Conservation (phyloP, 1,284 basidiomycete species). For the Cronartium ribicola region DNA sequence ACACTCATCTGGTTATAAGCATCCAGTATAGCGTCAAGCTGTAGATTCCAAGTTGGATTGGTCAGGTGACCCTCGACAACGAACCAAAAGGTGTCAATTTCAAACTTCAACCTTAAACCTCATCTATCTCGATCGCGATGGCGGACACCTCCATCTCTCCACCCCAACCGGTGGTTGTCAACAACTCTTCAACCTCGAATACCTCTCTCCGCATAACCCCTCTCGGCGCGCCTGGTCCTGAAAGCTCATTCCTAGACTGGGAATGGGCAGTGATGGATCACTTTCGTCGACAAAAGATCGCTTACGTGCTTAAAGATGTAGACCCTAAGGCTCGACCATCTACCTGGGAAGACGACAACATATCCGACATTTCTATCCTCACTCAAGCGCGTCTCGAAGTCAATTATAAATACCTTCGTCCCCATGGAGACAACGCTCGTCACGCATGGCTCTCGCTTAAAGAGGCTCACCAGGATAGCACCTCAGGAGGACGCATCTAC, state of each 20-base stretch:
- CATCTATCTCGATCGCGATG: no score
- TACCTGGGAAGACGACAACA: neutral
- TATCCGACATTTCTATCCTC: neutral
- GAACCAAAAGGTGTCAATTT: no score
- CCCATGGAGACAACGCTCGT: neutral
- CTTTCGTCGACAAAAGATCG: slow-evolving; percentile 1
- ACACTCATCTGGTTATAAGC: no score
- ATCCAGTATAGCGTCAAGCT: no score
- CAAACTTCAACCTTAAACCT: no score
- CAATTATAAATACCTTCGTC: neutral
- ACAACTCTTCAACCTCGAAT: no score
- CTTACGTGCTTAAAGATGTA: neutral
- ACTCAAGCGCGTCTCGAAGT: neutral
- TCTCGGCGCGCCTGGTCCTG: neutral
- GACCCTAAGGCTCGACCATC: neutral
- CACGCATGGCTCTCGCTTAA: neutral
- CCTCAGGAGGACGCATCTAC: slow-evolving; percentile 3
- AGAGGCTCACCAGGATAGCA: neutral
- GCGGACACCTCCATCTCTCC: no score
- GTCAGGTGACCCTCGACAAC: no score
- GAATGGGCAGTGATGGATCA: neutral
- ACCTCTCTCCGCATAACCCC: no score
- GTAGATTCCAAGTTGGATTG: no score
- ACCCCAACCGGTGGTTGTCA: no score
- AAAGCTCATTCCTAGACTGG: slow-evolving; percentile 5